Conservation (phyloP, 257 asterid genomes). For the Solanum clarkiae region DNA sequence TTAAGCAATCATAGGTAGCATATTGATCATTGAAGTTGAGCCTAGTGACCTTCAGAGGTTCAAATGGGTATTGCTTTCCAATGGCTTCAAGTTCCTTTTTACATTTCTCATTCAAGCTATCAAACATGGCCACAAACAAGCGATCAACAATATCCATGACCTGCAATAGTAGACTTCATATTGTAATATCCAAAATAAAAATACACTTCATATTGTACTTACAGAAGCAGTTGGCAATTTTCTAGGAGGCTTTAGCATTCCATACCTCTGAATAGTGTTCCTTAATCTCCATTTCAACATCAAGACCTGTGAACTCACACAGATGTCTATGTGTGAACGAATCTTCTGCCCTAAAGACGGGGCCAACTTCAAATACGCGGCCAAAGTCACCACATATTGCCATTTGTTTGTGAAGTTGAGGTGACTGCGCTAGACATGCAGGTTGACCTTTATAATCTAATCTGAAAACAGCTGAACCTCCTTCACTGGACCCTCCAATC, state of each 20-base stretch:
- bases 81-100: slow-evolving; percentile 72
- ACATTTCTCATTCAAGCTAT: slow-evolving; percentile 51
- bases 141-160: slow-evolving; percentile 85
- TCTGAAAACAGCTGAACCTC: slow-evolving; percentile 85
- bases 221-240: background rate
- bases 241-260: background rate
- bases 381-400: slow-evolving; percentile 76
- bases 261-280: slow-evolving; percentile 84
- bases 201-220: background rate
- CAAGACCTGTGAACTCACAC: slow-evolving; percentile 93
- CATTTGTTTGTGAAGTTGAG: slow-evolving; percentile 93
- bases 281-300: slow-evolving; percentile 89
- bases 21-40: background rate
- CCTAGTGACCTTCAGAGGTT: slow-evolving; percentile 57
- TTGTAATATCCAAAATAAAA: background rate
- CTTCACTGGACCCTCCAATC: slow-evolving; percentile 91
- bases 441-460: slow-evolving; percentile 75
- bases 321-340: slow-evolving; percentile 90
- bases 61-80: slow-evolving; percentile 69
- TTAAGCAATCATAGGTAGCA: background rate
- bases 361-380: slow-evolving; percentile 86
- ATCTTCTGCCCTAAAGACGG: slow-evolving; percentile 86
- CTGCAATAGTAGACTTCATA: slow-evolving; percentile 26
- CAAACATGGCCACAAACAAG: slow-evolving; percentile 75
- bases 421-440: slow-evolving; percentile 94